Evolutionary conservation across 495 filamentous ascomycete species (phyloP), one percentile per base, ranked within the genome.

Genomic region (Aspergillus heteromorphus): DNA sequence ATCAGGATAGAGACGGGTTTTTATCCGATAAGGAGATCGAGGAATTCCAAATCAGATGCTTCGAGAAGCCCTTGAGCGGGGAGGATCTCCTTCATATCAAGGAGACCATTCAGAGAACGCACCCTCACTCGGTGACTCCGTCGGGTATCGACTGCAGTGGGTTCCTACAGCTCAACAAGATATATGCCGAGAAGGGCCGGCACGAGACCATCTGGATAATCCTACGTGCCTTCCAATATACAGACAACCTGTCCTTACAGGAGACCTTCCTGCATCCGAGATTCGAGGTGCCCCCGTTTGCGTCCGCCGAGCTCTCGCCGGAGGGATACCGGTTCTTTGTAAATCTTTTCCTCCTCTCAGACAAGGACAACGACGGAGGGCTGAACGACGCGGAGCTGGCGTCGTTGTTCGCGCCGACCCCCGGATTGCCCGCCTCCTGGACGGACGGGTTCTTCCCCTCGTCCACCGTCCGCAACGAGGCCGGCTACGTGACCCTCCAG

Each of bases 141-240:
- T 81, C 79, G 45, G 95, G 93, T 0, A 87, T 98, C 55, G 85
- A 88, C 61, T 80, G 87, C 59, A 75, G 72, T 16, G 92, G 91
- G 6, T 98, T 98, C 57, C 76, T 98, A 21, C 79, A 87, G 53
- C 76, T 97, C 40, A 97, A 97, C 69, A 96, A 91, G 72, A 82
- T 96, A 51, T 98, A 96, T 64, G 92, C 91, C 2, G 92, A 97
- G 63, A 97, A 96, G 68, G 93, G 91, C 45, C 85, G 93, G n/a
- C 93, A 98, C 63, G 95, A 98, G 73, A 97, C 93, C 0, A 88
- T 97, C 23, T 98, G 93, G 93, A 87, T 91, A 25, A 96, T 97
- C 54, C 71, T 97, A 42, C 83, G 93, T n/a, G 90, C 91, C 41
- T 96, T 95, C 59, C 90, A 97, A 57, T 97, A 98, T 66, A 95